Evolutionary conservation across 371 early-diverging fungal species (phyloP), one percentile per base, ranked within the genome.

Genomic region (Lichtheimia hyalospora): DNA sequence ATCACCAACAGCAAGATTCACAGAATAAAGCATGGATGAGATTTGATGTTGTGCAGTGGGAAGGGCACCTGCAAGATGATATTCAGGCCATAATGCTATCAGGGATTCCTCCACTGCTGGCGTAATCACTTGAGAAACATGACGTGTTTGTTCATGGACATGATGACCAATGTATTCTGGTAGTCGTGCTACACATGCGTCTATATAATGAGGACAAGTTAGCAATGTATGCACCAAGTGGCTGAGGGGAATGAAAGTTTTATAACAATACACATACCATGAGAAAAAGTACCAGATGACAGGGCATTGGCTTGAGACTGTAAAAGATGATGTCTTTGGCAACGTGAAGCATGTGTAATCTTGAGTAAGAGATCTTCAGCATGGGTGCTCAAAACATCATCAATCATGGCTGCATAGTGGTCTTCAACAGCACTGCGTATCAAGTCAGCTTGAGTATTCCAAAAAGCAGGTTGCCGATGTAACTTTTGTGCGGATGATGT

Each of bases 401-500:
- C 77, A 0, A 71, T 68, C 18, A 71, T 24, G 6, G 71, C 67
- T 54, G 69, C 64, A 28, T 73, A 77, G 49, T 69, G 57, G 16
- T 49, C 57, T 48, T 53, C 44, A 28, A 64, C 48, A 28, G 58
- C 49, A 15, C 64, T 64, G n/a, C 58, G 69, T 13, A 68, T 54
- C 40, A 58, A 42, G 52, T 48, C 49, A 10, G 57, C 53, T 54
- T 54, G 13, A 57, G 27, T 24, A 48, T 7, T 49, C 58, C 63
- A 63, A 8, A 57, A 52, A n/a, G 46, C 54, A 15, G 42, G 56
- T 42, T 55, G 18, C 3, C 25, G 54, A 13, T 54, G 54, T 54
- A 34, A 27, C 50, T 41, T 24, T 28, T 44, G 48, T 50, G 41
- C 40, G 6, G 21, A 10, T 20, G n/a, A 39, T 3, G 40, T 18